Percentiles rank a stretch among this genome's conserved stretches.
phyloP scores from a whole-genome alignment of 2,329 filamentous ascomycete genomes.

The Penicillium nordicum region DNA sequence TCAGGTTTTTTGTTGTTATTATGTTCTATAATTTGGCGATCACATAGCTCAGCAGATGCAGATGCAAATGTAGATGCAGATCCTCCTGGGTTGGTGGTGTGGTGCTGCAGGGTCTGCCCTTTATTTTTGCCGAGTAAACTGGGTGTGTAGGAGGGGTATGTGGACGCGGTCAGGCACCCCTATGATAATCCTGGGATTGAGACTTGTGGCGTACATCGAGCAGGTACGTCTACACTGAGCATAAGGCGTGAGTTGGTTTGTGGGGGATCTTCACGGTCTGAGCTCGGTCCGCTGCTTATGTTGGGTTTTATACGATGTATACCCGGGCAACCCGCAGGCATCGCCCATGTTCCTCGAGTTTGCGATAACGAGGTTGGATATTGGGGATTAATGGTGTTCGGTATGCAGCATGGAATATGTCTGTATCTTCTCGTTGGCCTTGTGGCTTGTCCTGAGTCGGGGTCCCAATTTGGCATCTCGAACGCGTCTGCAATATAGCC shows the following conservation, averaged over 20 bases:
- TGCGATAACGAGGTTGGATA: neutral
- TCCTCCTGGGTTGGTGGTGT: neutral
- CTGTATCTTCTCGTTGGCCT: neutral
- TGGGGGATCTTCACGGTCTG: neutral
- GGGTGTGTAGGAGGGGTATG: neutral
- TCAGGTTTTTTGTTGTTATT: neutral
- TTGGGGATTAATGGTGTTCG: neutral
- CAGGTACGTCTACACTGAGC: neutral
- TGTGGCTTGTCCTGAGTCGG: neutral
- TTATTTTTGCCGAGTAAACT: neutral
- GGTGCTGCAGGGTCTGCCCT: neutral
- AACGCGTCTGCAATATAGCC: neutral
- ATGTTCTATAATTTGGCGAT: neutral
- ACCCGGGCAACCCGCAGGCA: neutral
- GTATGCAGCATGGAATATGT: too few relatives aligned
- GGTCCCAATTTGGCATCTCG: neutral
- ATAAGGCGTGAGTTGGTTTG: neutral
- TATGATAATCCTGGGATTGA: neutral
- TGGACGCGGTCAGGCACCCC: neutral
- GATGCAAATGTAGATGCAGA: neutral
- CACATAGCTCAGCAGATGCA: neutral
- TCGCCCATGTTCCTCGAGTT: neutral
- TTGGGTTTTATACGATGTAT: neutral
- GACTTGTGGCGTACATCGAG: neutral
- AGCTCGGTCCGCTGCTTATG: constrained; percentile 2